phyloP scores from a whole-genome alignment of 495 filamentous ascomycete species.

The Trichoderma gamsii region DNA sequence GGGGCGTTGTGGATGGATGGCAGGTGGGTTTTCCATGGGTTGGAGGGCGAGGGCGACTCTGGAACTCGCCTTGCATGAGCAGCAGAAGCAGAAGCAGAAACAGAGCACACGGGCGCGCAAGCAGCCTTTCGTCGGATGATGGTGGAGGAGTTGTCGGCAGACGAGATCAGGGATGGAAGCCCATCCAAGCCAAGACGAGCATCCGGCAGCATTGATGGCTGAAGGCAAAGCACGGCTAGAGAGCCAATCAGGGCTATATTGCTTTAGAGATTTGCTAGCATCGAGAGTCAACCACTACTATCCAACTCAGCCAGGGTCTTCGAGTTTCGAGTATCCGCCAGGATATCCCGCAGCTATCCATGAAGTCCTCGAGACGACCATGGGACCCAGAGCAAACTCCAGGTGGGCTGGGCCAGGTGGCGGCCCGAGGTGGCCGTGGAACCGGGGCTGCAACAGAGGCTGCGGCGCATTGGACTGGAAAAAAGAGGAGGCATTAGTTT shows the following conservation, averaged over 20 bases:
- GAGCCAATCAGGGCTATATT: neutral
- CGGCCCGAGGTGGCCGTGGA: conserved; percentile 9
- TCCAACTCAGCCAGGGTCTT: neutral
- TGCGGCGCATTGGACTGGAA: neutral
- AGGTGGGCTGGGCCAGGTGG: conserved; percentile 13
- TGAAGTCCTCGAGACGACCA: neutral
- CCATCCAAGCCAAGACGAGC: neutral
- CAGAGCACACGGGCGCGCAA: neutral
- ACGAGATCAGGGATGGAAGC: neutral
- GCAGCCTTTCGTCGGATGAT: conserved; percentile 9
- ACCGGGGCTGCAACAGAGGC: conserved; percentile 7
- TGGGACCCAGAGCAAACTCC: neutral
- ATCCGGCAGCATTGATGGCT: neutral
- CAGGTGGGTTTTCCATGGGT: neutral
- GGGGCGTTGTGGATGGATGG: neutral
- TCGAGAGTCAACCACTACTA: neutral
- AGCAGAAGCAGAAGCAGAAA: neutral
- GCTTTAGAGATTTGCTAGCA: neutral
- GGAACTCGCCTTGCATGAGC: neutral
- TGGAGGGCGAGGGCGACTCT: neutral
- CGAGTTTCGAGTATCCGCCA: neutral
- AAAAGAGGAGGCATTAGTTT: neutral
- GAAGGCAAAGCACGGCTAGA: neutral
- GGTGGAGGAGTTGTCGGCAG: conserved; percentile 5
- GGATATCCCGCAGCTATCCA: neutral